Percentiles rank a stretch among this genome's conserved stretches.
Evolutionary conservation across 257 asterid species (phyloP).

Genomic region (Solanum appendiculatum): DNA sequence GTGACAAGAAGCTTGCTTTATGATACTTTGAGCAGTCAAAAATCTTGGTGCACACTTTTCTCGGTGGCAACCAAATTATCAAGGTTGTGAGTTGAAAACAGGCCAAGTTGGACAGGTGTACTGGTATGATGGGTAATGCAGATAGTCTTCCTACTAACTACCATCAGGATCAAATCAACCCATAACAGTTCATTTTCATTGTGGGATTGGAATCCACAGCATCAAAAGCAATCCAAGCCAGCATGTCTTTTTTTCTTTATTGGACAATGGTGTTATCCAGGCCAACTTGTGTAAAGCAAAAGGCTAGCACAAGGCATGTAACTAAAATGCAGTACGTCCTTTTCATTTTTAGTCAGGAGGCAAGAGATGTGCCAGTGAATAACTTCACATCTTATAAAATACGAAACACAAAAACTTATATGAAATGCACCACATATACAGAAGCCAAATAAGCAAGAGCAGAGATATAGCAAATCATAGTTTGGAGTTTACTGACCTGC

Average conservation of each 20-base stretch:
- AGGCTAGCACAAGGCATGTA: not conserved
- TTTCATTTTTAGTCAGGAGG: not conserved
- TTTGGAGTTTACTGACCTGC: conserved; percentile 51
- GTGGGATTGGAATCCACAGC: not conserved
- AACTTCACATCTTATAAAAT: not conserved
- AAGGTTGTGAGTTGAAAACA: not conserved
- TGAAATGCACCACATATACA: not conserved
- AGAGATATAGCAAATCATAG: conserved; percentile 4
- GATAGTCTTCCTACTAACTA: not conserved
- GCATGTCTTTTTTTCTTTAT: not conserved
- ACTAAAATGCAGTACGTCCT: not conserved
- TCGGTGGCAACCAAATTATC: not conserved
- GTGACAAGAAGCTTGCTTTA: not conserved
- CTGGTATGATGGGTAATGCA: not conserved
- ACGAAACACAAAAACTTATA: not conserved
- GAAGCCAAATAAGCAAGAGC: not conserved
- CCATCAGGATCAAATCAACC: not conserved
- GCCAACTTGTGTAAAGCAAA: not conserved
- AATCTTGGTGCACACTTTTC: not conserved
- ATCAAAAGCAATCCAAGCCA: not conserved
- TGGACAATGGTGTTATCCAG: not conserved
- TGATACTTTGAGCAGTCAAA: not conserved
- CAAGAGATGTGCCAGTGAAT: not conserved
- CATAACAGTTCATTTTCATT: not conserved
- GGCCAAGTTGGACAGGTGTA: not conserved